Conservation (phyloP, 805 yeast genomes). For the Jamesozyma jinghongensis region DNA sequence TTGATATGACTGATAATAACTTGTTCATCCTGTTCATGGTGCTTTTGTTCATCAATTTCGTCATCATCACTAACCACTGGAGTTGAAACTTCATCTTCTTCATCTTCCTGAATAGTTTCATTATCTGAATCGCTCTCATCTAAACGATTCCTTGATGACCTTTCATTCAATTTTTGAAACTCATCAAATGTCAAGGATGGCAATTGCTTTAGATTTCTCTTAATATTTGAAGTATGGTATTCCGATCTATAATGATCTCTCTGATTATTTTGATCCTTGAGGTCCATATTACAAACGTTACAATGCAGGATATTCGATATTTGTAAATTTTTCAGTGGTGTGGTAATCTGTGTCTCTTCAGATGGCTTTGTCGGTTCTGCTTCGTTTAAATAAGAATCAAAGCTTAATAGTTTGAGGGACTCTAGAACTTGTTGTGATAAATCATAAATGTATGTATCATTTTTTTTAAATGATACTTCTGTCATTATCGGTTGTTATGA, state of each 20-base stretch:
- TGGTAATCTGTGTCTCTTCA: background rate
- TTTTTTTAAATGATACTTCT: constrained; percentile 13
- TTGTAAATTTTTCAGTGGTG: constrained; percentile 11
- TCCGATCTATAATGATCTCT: constrained; percentile 50
- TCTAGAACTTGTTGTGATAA: constrained; percentile 33
- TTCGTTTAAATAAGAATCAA: constrained; percentile 43
- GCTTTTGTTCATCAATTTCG: constrained; percentile 23
- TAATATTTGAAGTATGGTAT: constrained; percentile 49
- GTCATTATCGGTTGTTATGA: background rate
- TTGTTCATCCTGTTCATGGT: constrained; percentile 12
- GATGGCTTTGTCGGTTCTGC: constrained; percentile 7
- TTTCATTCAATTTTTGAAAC: constrained; percentile 45
- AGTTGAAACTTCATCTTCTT: constrained; percentile 37
- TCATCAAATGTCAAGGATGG: constrained; percentile 44
- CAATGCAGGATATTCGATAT: constrained; percentile 12
- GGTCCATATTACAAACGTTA: constrained; percentile 19
- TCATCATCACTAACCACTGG: constrained; percentile 39
- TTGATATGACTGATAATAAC: constrained; percentile 51
- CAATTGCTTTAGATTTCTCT: constrained; percentile 40
- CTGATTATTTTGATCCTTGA: constrained; percentile 11
- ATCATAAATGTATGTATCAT: constrained; percentile 43
- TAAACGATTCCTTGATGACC: background rate
- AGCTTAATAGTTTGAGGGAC: constrained; percentile 44
- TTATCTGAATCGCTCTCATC: background rate
- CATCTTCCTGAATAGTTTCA: constrained; percentile 20